Evolutionary conservation across 768 basidiomycete species (phyloP).

Genomic region (Mycena galericulata): DNA sequence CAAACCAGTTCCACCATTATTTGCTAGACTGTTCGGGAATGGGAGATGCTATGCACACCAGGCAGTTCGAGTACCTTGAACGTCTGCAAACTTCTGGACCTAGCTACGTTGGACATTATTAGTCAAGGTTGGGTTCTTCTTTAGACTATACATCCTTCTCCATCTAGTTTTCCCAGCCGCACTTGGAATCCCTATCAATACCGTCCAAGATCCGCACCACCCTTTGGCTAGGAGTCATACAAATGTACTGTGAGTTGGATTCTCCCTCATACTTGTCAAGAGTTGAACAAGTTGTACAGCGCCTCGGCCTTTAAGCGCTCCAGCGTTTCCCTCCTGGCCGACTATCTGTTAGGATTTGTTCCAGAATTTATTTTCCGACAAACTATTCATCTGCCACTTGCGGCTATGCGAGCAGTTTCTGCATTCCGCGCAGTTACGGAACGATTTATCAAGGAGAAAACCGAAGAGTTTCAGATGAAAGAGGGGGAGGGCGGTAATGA

Average conservation of each 20-base stretch:
- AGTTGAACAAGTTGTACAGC: neutral
- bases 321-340: neutral
- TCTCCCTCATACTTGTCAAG: neutral
- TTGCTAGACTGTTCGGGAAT: slow-evolving; percentile 9
- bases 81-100: slow-evolving; percentile 17
- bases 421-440: slow-evolving; percentile 4
- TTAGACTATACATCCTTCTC: neutral
- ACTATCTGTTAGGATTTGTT: neutral
- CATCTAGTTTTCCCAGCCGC: neutral
- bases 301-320: slow-evolving; percentile 2
- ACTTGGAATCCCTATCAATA: slow-evolving; percentile 11
- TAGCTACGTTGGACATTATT: slow-evolving; percentile 22
- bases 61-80: slow-evolving; percentile 9
- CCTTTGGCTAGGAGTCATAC: slow-evolving; percentile 2
- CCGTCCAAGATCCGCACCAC: slow-evolving; percentile 5
- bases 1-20: neutral
- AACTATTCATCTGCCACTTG: slow-evolving; percentile 11
- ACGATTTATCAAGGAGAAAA: slow-evolving; percentile 5
- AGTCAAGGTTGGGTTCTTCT: slow-evolving; percentile 15
- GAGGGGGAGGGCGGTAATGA: slow-evolving; percentile 10
- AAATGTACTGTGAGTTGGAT: slow-evolving; percentile 4
- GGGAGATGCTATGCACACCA: slow-evolving; percentile 8
- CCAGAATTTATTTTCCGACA: slow-evolving; percentile 19
- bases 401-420: slow-evolving; percentile 6
- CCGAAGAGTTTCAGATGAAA: neutral